Evolutionary conservation across 73 alveolate genomes (phyloP), one percentile per base, ranked within the genome.

Genomic region (Blepharisma japonicum): DNA sequence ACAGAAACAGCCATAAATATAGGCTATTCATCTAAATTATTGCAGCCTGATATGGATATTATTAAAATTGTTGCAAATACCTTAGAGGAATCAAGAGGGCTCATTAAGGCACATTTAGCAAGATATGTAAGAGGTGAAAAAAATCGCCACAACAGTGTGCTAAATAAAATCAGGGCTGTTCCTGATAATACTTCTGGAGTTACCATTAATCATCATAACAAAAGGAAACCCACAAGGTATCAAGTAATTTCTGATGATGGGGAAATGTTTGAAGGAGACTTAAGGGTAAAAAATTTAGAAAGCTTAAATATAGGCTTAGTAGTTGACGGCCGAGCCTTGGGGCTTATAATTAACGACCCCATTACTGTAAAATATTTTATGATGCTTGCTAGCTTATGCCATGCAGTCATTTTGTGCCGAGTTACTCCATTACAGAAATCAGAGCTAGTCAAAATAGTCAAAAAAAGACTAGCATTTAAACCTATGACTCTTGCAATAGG

Each of bases 1-100:
- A 77, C 83, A 77, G 99, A 94, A 72, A 94, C 99, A 20, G 97
- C 99, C 6, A 81, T 85, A 25, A 90, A 91, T 78, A 91, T 91
- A 21, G 95, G 97, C 27, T 85, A 81, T 45, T 45, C 68, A 11
- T 45, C 45, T 6, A 45, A 70, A 25, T 25, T 70, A n/a, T 45
- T 70, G 11, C 11, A 25, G 20, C 11, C 23, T 9, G 80, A 70
- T 7, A 70, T 61, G 74, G 74, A 61, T 39, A n/a, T 61, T 8
- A 25, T 61, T 25, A 61, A 14, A 18, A 8, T 61, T 14, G 23
- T 2, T 25, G 14, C 50, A 9, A 61, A 61, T 25, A 61, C 50
- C 74, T 20, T 25, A 51, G 66, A 51, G 21, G 66, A 51, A 51
- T 14, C 66, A 11, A 11, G 66, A 51, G 21, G 21, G 21, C 21